These are phyloP conservation scores for Fusarium vanettenii DNA, from an alignment of 2,329 filamentous ascomycete species.

Conservation along the genomic window DNA sequence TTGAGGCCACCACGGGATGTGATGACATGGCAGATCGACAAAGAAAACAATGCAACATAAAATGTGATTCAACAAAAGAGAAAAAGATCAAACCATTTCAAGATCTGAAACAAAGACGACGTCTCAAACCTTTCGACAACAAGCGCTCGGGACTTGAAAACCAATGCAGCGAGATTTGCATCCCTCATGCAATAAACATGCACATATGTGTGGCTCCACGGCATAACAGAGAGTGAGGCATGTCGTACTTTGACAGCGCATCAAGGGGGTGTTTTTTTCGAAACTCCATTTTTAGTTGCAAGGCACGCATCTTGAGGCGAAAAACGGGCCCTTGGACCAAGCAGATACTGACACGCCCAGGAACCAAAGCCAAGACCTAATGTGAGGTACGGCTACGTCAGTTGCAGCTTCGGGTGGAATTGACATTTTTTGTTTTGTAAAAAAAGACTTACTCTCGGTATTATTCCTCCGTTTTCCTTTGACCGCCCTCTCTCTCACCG, in stretches of 20 bases:
- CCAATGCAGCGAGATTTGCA: slow-evolving; percentile 35
- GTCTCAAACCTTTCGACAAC: slow-evolving; percentile 3
- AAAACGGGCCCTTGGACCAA: slow-evolving; percentile 11
- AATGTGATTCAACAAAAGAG: neutral
- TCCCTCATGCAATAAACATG: slow-evolving; percentile 30
- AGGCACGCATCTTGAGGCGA: neutral
- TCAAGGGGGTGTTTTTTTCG: slow-evolving; percentile 11
- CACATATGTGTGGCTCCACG: slow-evolving; percentile 39
- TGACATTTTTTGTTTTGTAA: neutral
- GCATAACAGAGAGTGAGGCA: slow-evolving; percentile 28
- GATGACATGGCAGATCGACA: slow-evolving; percentile 15
- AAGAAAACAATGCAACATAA: slow-evolving; percentile 3
- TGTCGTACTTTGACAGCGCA: slow-evolving; percentile 43
- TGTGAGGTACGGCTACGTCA: slow-evolving; percentile 11
- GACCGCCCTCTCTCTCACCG: slow-evolving; percentile 16
- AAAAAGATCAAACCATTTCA: neutral
- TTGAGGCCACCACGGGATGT: slow-evolving; percentile 20
- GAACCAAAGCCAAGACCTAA: neutral
- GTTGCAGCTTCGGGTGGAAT: slow-evolving; percentile 26
- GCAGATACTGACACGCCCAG: slow-evolving; percentile 31
- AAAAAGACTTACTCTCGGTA: neutral
- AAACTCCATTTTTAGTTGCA: slow-evolving; percentile 1
- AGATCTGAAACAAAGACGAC: slow-evolving; percentile 27
- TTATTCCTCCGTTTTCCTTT: slow-evolving; percentile 1
- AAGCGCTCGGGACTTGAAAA: slow-evolving; percentile 9